Evolutionary conservation across 2,329 filamentous ascomycete genomes (phyloP), one percentile per base, ranked within the genome.

Genomic region (Aureobasidium pullulans): DNA sequence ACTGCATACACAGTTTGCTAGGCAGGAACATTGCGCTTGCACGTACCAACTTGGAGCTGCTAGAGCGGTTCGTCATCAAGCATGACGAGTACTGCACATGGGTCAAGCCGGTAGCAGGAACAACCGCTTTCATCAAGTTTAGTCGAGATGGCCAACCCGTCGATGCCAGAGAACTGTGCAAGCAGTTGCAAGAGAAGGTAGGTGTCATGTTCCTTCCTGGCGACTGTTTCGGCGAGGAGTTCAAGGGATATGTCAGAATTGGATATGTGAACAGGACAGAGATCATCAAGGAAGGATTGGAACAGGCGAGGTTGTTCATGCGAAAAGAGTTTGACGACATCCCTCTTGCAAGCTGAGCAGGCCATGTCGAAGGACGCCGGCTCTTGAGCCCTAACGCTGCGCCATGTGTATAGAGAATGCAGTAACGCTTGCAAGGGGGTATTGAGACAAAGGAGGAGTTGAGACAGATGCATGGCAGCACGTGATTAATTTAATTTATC

Each of bases 161-260:
- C 0, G 84, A 93, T 66, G 87, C 92, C 62, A 82, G 81, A n/a
- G 77, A 77, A 4, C 87, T 96, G 65, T 93, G 88, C 66, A 75
- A 83, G 65, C 81, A 84, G 67, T 72, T 95, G 37, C 74, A 89
- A 31, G 79, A 84, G 54, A 81, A 85, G 72, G 86, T 81, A 0
- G 88, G 88, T 16, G 87, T 91, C 6, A 79, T 94, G 77, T 78
- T 94, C 61, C 76, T 90, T 9, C 90, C 90, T 0, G 90, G 88
- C 0, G 84, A 83, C 48, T 79, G 77, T 43, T 95, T 96, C 71
- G 90, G 90, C 0, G 71, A 79, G 40, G 85, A 89, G 47, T 92
- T 89, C 67, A 78, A 80, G 64, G 90, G 90, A 2, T 92, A 84
- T 71, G 85, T 95, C 23, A 79, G 90, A 61, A 80, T 95, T 62